Conservation (phyloP, 805 yeast genomes). For the Wickerhamiella qilinensis region DNA sequence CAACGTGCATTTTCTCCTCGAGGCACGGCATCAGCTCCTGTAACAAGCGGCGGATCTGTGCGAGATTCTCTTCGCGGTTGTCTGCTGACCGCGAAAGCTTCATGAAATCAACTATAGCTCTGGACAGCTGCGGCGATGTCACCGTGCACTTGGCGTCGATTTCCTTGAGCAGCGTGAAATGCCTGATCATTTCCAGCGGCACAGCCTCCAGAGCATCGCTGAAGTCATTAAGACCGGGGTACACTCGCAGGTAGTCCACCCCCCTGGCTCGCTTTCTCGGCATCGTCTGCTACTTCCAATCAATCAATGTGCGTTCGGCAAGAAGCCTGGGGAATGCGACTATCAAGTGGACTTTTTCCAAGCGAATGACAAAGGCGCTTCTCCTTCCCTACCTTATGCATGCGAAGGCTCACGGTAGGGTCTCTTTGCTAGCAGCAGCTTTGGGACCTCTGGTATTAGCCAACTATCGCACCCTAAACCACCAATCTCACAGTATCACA, state of each 20-base stretch:
- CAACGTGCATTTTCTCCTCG: constrained; percentile 96
- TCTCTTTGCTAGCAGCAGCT: too few relatives aligned
- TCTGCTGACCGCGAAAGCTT: constrained; percentile 18
- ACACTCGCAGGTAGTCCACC: constrained; percentile 19
- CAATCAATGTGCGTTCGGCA: too few relatives aligned
- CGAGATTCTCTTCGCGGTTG: constrained; percentile 18
- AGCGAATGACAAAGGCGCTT: too few relatives aligned
- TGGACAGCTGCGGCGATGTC: constrained; percentile 50
- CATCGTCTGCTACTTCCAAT: too few relatives aligned
- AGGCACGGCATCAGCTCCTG: constrained; percentile 75
- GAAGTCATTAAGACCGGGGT: constrained; percentile 83
- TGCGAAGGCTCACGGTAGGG: too few relatives aligned
- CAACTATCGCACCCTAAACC: too few relatives aligned
- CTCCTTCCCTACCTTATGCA: too few relatives aligned
- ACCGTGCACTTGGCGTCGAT: constrained; percentile 86
- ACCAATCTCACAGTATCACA: too few relatives aligned
- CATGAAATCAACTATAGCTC: constrained; percentile 35
- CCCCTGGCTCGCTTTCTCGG: constrained; percentile 2
- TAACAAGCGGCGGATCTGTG: constrained; percentile 27
- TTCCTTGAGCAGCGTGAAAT: constrained; percentile 76
- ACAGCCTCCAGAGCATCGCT: constrained; percentile 82
- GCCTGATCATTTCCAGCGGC: constrained; percentile 68
- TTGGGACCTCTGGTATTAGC: too few relatives aligned
- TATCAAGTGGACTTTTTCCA: too few relatives aligned
- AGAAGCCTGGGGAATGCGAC: too few relatives aligned